These are phyloP conservation scores for Paragyromitra xinjiangensis DNA, from an alignment of 495 filamentous ascomycete genomes.

Conservation along the genomic window DNA sequence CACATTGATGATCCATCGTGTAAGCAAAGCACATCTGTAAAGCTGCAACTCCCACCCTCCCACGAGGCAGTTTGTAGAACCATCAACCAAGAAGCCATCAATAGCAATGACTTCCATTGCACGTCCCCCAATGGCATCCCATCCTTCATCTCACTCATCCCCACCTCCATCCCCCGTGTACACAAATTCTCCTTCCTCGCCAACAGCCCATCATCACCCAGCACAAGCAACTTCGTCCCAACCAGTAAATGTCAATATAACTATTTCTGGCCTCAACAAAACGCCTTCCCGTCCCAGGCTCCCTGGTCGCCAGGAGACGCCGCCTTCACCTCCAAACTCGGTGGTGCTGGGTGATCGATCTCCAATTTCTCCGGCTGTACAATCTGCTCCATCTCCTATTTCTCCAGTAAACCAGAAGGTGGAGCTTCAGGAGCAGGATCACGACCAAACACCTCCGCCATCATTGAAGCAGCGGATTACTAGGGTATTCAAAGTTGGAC, in stretches of 20 bases:
- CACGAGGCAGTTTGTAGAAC: constrained; percentile 22
- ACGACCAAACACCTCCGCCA: constrained; percentile 45
- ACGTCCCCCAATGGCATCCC: constrained; percentile 45
- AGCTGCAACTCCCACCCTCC: constrained; percentile 22
- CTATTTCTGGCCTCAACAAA: constrained; percentile 16
- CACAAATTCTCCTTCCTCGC: constrained; percentile 31
- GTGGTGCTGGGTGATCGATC: constrained; percentile 49
- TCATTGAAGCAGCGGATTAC: constrained; percentile 56
- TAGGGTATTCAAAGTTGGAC: constrained; percentile 54
- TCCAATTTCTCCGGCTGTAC: constrained; percentile 36
- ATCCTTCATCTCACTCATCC: constrained; percentile 55
- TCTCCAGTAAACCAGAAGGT: constrained; percentile 19
- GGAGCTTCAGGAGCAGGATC: constrained; percentile 19
- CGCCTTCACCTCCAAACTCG: constrained; percentile 55
- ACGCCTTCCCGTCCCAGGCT: constrained; percentile 47
- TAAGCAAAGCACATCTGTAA: constrained; percentile 29
- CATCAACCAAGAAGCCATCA: constrained; percentile 25
- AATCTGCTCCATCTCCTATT: constrained; percentile 14
- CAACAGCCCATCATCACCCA: constrained; percentile 16
- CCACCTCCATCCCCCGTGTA: constrained; percentile 53
- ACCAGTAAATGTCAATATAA: constrained; percentile 38
- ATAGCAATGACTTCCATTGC: constrained; percentile 36
- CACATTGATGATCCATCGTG: constrained; percentile 32
- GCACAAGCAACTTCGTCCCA: constrained; percentile 28
- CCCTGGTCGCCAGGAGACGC: constrained; percentile 55